These are phyloP conservation scores for Salix caprea DNA, from an alignment of 345 rosid species.

Conservation along the genomic window DNA sequence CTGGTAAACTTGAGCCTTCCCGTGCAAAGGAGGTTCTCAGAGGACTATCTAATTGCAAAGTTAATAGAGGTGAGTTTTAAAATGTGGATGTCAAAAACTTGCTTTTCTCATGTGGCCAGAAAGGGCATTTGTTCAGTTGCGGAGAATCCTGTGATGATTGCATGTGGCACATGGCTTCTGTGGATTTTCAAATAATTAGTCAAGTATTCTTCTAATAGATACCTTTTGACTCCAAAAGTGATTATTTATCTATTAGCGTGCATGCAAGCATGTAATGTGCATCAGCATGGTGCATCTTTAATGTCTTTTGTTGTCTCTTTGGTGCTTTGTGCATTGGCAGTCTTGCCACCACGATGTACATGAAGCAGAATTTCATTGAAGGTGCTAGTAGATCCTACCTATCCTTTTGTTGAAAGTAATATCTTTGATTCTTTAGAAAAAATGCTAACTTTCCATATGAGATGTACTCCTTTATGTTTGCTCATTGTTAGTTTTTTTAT, in stretches of 20 bases:
- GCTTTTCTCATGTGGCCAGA: neutral
- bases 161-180: neutral
- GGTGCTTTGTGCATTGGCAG: neutral
- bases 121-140: neutral
- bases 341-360: neutral
- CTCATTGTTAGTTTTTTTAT: neutral
- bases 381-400: neutral
- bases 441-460: neutral
- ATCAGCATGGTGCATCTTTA: neutral
- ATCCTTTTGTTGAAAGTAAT: neutral
- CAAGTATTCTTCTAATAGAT: neutral
- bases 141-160: neutral
- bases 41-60: slow-evolving; percentile 78
- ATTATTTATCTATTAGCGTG: neutral
- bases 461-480: neutral
- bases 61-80: slow-evolving; percentile 62
- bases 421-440: neutral
- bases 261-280: neutral
- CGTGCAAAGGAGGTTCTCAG: slow-evolving; percentile 73
- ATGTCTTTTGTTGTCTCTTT: slow-evolving; percentile 2
- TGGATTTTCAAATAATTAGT: neutral
- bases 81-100: neutral
- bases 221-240: neutral
- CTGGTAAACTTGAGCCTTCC: slow-evolving; percentile 62
- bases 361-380: neutral